These are phyloP conservation scores for Prunus kanzakura DNA, from an alignment of 306 rosid genomes.

Conservation along the genomic window DNA sequence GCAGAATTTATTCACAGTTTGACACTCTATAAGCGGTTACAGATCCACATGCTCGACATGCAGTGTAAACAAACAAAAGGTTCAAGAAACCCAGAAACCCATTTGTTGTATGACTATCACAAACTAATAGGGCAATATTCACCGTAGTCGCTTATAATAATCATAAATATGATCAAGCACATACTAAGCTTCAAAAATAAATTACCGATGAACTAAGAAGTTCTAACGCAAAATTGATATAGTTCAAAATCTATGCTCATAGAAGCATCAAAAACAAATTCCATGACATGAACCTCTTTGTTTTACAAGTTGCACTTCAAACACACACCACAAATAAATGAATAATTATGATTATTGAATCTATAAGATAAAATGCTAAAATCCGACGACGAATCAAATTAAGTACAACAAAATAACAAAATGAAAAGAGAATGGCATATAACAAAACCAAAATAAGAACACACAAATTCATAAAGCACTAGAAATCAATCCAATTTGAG, in stretches of 20 bases:
- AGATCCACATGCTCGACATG: conserved; percentile 46
- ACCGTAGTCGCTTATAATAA: background rate
- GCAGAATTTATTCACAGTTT: conserved; percentile 66
- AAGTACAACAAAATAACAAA: background rate
- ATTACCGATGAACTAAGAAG: background rate
- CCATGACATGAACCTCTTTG: background rate
- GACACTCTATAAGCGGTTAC: conserved; percentile 48
- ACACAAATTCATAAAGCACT: background rate
- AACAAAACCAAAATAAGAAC: background rate
- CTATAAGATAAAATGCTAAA: background rate
- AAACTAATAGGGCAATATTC: background rate
- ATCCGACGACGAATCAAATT: background rate
- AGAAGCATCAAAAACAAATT: background rate
- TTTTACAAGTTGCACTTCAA: background rate
- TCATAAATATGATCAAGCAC: background rate
- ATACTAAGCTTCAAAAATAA: background rate
- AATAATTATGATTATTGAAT: background rate
- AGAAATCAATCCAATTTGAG: conserved; percentile 1
- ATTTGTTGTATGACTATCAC: conserved; percentile 3
- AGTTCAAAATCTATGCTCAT: background rate
- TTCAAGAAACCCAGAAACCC: conserved; percentile 13
- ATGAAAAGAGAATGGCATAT: background rate
- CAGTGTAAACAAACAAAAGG: conserved; percentile 20
- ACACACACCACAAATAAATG: background rate
- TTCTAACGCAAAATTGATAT: background rate